Base-by-base conservation (phyloP, 345 rosid species). In the Lumnitzera littorea region DNA sequence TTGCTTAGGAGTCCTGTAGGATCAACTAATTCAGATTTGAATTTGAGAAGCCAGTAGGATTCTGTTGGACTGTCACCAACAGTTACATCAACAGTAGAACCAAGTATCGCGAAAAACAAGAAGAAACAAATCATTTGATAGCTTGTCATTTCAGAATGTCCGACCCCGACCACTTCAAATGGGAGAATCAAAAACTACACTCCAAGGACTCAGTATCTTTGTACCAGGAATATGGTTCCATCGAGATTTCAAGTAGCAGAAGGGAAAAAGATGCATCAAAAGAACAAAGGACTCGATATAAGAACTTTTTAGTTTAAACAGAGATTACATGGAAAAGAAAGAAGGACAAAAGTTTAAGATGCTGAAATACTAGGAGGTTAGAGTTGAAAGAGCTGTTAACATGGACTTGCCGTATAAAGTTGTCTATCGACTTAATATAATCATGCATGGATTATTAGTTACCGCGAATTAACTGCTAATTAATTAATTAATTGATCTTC, bases 11-110 rank as follows among this genome's bases (percentile, higher is more conserved):
- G 65, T 20, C 81, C 81, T 14, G 51, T 48, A 15, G 87, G 70
- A 77, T 86, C 83, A 60, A 74, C 74, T 7, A 86, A 65, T 53
- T 72, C 78, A 24, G 80, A 74, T 69, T 82, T 86, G 56, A 75
- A 62, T 70, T 76, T 76, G 47, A 78, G 77, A 65, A 86, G 87
- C 87, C 74, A 74, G 58, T 61, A 53, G 64, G 84, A 60, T 51
- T 81, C 78, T 15, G 76, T 15, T 17, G 76, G 56, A 63, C 57
- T 57, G 55, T 76, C 72, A 51, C 75, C 80, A 20, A n/a, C 51
- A 60, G 65, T n/a, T 57, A 59, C 52, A 24, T 63, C 55, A 62
- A 68, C 25, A 67, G 64, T 56, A 58, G 69, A 51, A 66, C n/a
- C 52, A 25, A 75, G 48, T 52, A 66, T 14, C 9, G 53, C 24